phyloP scores from a whole-genome alignment of 768 basidiomycete species.

The Amanita thiersii region DNA sequence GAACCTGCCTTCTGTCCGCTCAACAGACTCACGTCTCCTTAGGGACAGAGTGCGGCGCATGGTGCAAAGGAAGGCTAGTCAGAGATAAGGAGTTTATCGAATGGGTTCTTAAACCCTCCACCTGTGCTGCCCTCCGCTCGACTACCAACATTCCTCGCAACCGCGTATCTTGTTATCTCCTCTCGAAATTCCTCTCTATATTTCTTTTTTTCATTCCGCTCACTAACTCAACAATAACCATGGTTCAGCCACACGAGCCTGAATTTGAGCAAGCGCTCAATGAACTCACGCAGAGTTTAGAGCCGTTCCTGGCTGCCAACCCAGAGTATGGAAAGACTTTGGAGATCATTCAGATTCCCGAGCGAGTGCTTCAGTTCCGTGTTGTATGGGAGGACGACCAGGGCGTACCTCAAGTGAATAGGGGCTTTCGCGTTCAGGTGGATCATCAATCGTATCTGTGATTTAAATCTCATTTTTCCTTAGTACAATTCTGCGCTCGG shows the following conservation, averaged over 20 bases:
- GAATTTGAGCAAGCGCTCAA: slow-evolving; percentile 67
- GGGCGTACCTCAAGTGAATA: slow-evolving; percentile 57
- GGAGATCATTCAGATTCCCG: slow-evolving; percentile 51
- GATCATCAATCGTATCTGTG: slow-evolving; percentile 12
- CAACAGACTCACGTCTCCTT: no score
- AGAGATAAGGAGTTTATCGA: no score
- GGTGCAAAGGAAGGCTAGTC: no score
- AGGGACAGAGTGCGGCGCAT: no score
- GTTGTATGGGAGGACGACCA: slow-evolving; percentile 74
- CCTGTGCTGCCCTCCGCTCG: no score
- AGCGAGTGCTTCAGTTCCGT: slow-evolving; percentile 58
- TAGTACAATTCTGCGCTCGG: slow-evolving; percentile 74
- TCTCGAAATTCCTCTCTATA: no score
- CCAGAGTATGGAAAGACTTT: slow-evolving; percentile 64
- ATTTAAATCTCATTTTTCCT: slow-evolving; percentile 1
- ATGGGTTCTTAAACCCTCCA: no score
- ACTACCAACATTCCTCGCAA: no score
- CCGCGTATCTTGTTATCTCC: no score
- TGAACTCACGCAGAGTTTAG: slow-evolving; percentile 58
- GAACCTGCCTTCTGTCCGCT: no score
- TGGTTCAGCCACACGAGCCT: slow-evolving; percentile 48
- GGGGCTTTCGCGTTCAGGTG: slow-evolving; percentile 69
- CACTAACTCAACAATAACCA: slow-evolving; percentile 12
- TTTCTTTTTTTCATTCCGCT: no score
- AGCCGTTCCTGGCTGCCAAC: slow-evolving; percentile 55